Evolutionary conservation across 768 basidiomycete genomes (phyloP), one percentile per base, ranked within the genome.

Genomic region (Mycena vulgaris): DNA sequence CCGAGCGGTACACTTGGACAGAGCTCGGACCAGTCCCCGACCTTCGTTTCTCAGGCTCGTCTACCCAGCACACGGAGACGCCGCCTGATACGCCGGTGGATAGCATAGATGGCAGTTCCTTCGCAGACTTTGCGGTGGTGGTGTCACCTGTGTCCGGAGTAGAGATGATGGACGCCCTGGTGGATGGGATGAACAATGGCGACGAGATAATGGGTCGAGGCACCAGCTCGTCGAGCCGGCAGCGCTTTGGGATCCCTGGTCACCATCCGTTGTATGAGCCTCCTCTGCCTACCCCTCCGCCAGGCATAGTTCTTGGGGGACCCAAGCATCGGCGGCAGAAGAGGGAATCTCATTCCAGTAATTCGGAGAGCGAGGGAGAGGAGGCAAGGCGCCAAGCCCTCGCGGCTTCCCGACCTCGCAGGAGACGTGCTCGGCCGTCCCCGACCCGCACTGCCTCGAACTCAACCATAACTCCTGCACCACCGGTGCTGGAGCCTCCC

Each of bases 101-200:
- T 75, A 79, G 79, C 65, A 75, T 78, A 37, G 75, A 78, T 25
- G 82, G 82, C 28, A 79, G 67, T 51, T 87, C 83, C 21, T 80
- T 88, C 52, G 84, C 88, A 57, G 79, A 87, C 56, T 89, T 91
- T 73, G 84, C 91, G 19, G 90, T 92, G 28, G 78, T 93, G 30
- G 94, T 95, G 23, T 88, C 93, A 23, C 93, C 93, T 5, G 81
- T 92, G 9, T 79, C 93, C 7, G 94, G 93, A 2, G 93, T 96
- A 11, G 94, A 95, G 81, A 90, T 90, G 11, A 93, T 96, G 90
- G 95, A 96, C 77, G 95, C 95, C 16, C 80, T 96, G 61, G 95
- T 96, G 9, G 94, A 95, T 72, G 93, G 93, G 11, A 95, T 96
- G 95, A 96, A 95, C 76, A 92, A 92, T 30, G 88, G 86, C 49